Percentiles rank a stretch among this genome's conserved stretches.
Conservation (phyloP, 768 basidiomycete species). For the Sporobolomyces roseus region DNA sequence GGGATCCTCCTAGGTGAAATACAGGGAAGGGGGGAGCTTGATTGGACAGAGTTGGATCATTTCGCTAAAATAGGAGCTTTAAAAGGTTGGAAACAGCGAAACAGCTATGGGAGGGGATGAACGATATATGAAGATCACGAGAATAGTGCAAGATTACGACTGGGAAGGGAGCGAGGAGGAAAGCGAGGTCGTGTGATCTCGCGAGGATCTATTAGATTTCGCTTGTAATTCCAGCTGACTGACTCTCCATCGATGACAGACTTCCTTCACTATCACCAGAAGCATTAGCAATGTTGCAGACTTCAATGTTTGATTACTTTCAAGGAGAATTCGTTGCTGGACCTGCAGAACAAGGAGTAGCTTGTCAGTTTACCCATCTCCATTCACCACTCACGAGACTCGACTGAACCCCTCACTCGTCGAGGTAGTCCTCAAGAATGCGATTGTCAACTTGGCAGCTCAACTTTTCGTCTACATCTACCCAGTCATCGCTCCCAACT, state of each 20-base stretch:
- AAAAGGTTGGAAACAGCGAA: too few relatives aligned
- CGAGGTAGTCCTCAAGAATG: slow-evolving; percentile 41
- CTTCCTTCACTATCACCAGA: slow-evolving; percentile 33
- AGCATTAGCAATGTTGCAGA: slow-evolving; percentile 31
- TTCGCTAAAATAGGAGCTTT: too few relatives aligned
- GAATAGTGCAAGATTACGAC: too few relatives aligned
- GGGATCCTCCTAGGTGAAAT: background rate
- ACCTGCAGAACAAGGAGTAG: slow-evolving; percentile 35
- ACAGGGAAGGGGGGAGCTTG: background rate
- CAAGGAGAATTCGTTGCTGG: slow-evolving; percentile 37
- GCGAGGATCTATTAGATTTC: too few relatives aligned
- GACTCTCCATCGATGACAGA: slow-evolving; percentile 6
- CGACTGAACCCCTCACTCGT: background rate
- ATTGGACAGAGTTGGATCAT: background rate
- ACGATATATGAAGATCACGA: too few relatives aligned
- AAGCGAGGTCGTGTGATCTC: slow-evolving; percentile 6
- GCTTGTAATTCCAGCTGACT: too few relatives aligned
- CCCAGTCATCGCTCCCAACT: slow-evolving; percentile 75
- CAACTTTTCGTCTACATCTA: slow-evolving; percentile 85
- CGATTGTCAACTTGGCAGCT: slow-evolving; percentile 75
- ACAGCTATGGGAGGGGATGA: too few relatives aligned
- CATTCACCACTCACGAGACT: background rate
- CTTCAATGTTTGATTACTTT: slow-evolving; percentile 39
- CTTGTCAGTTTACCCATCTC: slow-evolving; percentile 29
- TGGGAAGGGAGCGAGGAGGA: too few relatives aligned